Conservation (phyloP, 768 basidiomycete genomes). For the Chalciporus sphaerocephalus region DNA sequence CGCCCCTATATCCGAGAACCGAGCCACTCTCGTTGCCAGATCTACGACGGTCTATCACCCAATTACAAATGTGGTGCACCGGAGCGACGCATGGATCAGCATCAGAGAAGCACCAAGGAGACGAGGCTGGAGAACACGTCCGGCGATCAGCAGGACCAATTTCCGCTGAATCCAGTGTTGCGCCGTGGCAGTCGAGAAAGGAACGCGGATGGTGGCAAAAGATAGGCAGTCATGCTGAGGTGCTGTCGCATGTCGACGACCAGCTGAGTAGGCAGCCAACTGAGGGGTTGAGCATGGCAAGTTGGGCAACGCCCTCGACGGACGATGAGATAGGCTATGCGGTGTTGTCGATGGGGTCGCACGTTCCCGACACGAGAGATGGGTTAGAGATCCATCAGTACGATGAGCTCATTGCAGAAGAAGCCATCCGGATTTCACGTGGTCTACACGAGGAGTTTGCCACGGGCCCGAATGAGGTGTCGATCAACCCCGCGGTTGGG, state of each 20-base stretch:
- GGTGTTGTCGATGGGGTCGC: constrained; percentile 33
- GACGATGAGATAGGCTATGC: constrained; percentile 59
- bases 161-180: constrained; percentile 30
- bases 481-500: constrained; percentile 33
- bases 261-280: constrained; percentile 38
- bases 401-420: constrained; percentile 47
- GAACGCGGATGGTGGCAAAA: constrained; percentile 25
- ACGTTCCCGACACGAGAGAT: constrained; percentile 16
- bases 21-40: constrained; percentile 41
- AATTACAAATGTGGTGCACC: constrained; percentile 53
- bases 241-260: constrained; percentile 54
- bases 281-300: constrained; percentile 29
- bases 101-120: constrained; percentile 25
- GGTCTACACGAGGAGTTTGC: constrained; percentile 31
- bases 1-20: constrained; percentile 32
- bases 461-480: constrained; percentile 31
- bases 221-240: constrained; percentile 36
- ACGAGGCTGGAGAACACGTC: constrained; percentile 28
- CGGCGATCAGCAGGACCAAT: constrained; percentile 30
- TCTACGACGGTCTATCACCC: constrained; percentile 60
- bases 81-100: constrained; percentile 30
- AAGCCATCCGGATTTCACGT: constrained; percentile 47
- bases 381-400: constrained; percentile 37
- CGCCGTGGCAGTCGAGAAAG: constrained; percentile 10
- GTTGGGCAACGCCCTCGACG: constrained; percentile 31